A percentile compares a stretch with the other conserved stretches of the same genome.
phyloP scores from a whole-genome alignment of 495 filamentous ascomycete genomes.

The Daldinia vernicosa region DNA sequence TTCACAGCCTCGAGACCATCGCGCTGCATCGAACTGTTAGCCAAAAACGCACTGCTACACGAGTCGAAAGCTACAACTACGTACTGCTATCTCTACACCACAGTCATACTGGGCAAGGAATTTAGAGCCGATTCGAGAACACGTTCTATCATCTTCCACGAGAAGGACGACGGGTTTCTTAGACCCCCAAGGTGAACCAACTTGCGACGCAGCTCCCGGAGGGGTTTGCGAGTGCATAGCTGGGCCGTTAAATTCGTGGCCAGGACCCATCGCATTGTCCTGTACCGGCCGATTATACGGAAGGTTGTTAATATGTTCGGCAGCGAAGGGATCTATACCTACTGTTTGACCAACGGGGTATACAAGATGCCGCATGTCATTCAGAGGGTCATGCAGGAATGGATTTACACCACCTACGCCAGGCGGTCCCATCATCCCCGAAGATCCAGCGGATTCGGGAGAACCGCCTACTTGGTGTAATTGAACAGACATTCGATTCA shows the following conservation, averaged over 20 bases:
- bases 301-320: conserved; percentile 92
- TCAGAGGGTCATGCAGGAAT: conserved; percentile 58
- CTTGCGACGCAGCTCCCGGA: conserved; percentile 41
- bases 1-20: conserved; percentile 94
- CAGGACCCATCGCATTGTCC: conserved; percentile 38
- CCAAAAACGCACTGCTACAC: conserved; percentile 11
- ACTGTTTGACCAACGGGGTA: conserved; percentile 90
- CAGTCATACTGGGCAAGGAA: conserved; percentile 91
- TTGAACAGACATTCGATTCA: conserved; percentile 79
- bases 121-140: conserved; percentile 91
- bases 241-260: conserved; percentile 40
- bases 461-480: conserved; percentile 67
- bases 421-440: conserved; percentile 55
- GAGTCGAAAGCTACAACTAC: conserved; percentile 48
- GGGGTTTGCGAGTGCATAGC: conserved; percentile 44
- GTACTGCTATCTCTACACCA: conserved; percentile 88
- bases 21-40: conserved; percentile 63
- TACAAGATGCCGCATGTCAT: conserved; percentile 81
- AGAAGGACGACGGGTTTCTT: conserved; percentile 86
- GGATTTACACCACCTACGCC: conserved; percentile 47
- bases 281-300: conserved; percentile 72
- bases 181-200: conserved; percentile 67
- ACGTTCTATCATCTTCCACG: conserved; percentile 95
- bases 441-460: conserved; percentile 56
- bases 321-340: conserved; percentile 93